A percentile compares a stretch with the other conserved stretches of the same genome.
These are phyloP conservation scores for Coemansia sp. DNA, from an alignment of 192 early-diverging fungal genomes.

Conservation along the genomic window DNA sequence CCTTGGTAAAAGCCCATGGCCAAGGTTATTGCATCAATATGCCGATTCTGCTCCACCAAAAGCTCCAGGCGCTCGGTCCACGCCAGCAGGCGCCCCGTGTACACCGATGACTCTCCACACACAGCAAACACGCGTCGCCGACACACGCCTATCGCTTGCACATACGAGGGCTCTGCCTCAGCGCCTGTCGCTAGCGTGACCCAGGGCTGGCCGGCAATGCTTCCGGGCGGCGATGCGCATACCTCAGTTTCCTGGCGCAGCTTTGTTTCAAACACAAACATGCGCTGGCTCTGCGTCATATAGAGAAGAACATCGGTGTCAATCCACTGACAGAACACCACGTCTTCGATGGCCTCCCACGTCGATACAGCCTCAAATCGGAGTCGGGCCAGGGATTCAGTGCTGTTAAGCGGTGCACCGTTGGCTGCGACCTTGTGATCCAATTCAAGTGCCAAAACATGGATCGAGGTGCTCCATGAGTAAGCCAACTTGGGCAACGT, in stretches of 20 bases:
- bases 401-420: conserved; percentile 24
- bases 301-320: conserved; percentile 31
- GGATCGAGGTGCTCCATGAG: conserved; percentile 31
- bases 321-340: conserved; percentile 49
- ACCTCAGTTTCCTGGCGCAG: conserved; percentile 37
- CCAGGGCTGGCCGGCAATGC: conserved; percentile 44
- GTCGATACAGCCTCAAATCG: conserved; percentile 17
- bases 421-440: conserved; percentile 33
- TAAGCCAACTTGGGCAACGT: conserved; percentile 34
- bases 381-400: conserved; percentile 10
- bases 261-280: conserved; percentile 45
- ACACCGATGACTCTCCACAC: conserved; percentile 30
- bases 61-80: conserved; percentile 48
- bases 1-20: conserved; percentile 42
- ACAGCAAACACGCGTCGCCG: conserved; percentile 38
- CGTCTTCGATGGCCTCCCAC: conserved; percentile 45
- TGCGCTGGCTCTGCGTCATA: conserved; percentile 46
- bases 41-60: conserved; percentile 26
- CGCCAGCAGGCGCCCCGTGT: conserved; percentile 40
- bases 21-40: conserved; percentile 42
- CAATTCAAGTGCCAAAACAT: conserved; percentile 19
- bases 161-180: conserved; percentile 51
- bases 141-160: conserved; percentile 32
- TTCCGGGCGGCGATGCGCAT: conserved; percentile 31
- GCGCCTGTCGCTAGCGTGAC: conserved; percentile 45